Base-by-base conservation (phyloP, 768 basidiomycete genomes). In the Wakefieldia striispora region DNA sequence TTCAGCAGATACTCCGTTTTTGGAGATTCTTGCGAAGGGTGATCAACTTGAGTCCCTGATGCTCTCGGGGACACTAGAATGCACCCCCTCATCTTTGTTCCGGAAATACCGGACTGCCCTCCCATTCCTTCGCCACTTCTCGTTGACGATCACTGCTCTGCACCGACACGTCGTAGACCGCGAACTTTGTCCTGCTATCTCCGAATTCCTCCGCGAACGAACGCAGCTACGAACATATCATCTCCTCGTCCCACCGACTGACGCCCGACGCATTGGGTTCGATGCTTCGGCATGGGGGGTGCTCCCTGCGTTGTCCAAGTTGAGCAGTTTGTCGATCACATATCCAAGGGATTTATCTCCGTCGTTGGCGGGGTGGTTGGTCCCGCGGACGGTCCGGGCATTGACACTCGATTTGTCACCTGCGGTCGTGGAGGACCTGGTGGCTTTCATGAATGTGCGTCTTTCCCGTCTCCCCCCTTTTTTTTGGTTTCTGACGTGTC, bases 221-320 rank as follows among this genome's bases (percentile, higher is more conserved):
- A 65, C 64, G 19, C 66, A 77, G 35, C 66, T 89, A 35, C 70
- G 69, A n/a, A 77, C 77, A 0, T 73, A 87, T 21, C 70, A 75
- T 38, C 71, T 88, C 1, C 71, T 76, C 11, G 75, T 74, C 2
- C 67, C 74, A 4, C 60, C 61, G 6, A 60, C 62, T 14, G 76
- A 79, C 42, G 77, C 79, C 55, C 71, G 70, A 52, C 71, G 75
- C 7, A 73, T 83, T 10, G 86, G 86, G 23, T 87, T 84, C 55
- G 82, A 86, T 53, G 82, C 86, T 0, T 77, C 81, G 1, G 73
- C 81, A 7, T 88, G 84, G 86, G 85, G 86, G 10, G 80, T 87
- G 8, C 69, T 89, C 10, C 85, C 85, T 0, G 75, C 75, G 6
- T 65, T 89, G 21, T 64, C 68, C 16, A 71, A 71, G 12, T 63